phyloP scores from a whole-genome alignment of 768 basidiomycete species.

The Rhodotorula babjevae region DNA sequence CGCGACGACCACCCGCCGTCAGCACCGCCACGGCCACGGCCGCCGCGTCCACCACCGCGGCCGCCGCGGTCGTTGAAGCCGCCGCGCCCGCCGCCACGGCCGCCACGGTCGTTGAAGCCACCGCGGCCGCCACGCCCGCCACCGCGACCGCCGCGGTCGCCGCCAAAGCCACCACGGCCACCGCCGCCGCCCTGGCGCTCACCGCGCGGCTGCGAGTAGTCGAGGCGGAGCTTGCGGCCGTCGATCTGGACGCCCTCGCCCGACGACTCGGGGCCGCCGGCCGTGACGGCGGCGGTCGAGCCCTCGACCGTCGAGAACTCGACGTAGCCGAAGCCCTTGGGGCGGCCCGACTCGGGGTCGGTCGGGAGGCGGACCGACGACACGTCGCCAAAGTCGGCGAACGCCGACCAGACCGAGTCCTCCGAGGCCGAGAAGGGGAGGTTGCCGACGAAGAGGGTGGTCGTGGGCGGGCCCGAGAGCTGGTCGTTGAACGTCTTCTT shows the following conservation, averaged over 20 bases:
- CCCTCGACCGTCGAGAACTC: conserved; percentile 77
- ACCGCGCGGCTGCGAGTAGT: conserved; percentile 73
- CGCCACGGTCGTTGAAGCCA: conserved; percentile 37
- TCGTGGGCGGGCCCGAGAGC: conserved; percentile 57
- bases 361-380: conserved; percentile 74
- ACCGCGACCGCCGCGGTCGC: conserved; percentile 46
- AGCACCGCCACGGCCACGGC: conserved; percentile 38
- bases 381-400: conserved; percentile 81
- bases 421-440: conserved; percentile 75
- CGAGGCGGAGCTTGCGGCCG: conserved; percentile 73
- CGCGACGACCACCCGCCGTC: conserved; percentile 16
- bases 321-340: conserved; percentile 96
- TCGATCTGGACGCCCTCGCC: conserved; percentile 68
- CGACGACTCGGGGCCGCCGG: conserved; percentile 35
- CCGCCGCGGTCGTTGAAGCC: conserved; percentile 41
- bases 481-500: conserved; percentile 77
- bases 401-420: conserved; percentile 81
- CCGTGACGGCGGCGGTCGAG: conserved; percentile 72
- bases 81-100: conserved; percentile 43
- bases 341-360: conserved; percentile 79
- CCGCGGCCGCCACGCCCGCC: conserved; percentile 47
- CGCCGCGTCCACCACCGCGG: conserved; percentile 48
- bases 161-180: conserved; percentile 30
- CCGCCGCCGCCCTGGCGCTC: conserved; percentile 55
- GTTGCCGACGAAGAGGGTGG: conserved; percentile 85